phyloP scores from a whole-genome alignment of 2,329 filamentous ascomycete genomes.

The Penicillium decumbens region DNA sequence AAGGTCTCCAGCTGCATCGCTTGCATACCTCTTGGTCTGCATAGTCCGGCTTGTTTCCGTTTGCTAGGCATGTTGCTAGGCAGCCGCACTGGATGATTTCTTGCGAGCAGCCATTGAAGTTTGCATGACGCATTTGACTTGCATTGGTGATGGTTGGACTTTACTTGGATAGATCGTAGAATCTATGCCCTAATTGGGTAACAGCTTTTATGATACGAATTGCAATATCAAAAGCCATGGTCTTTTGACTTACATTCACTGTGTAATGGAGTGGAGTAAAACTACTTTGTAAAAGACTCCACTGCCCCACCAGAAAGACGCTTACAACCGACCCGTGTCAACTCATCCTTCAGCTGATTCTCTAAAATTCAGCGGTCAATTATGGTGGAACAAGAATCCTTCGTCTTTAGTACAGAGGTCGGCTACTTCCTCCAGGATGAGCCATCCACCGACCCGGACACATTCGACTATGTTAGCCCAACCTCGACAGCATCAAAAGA shows the following conservation, averaged over 20 bases:
- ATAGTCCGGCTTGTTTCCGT: neutral
- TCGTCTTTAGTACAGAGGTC: constrained; percentile 40
- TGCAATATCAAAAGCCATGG: neutral
- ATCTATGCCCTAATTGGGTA: neutral
- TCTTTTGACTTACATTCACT: neutral
- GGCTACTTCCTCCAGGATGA: constrained; percentile 52
- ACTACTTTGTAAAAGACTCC: neutral
- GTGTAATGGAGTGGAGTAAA: neutral
- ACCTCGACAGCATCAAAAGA: neutral
- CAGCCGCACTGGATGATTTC: neutral
- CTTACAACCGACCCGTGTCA: neutral
- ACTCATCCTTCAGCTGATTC: neutral
- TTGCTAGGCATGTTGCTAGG: neutral
- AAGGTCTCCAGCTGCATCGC: constrained; percentile 1
- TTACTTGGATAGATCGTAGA: neutral
- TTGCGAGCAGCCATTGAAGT: neutral
- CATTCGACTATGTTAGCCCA: constrained; percentile 47
- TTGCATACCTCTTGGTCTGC: neutral
- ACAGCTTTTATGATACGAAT: neutral
- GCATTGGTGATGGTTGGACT: neutral
- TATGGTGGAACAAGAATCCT: constrained; percentile 16
- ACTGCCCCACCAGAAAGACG: neutral
- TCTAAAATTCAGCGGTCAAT: neutral
- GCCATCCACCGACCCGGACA: constrained; percentile 42
- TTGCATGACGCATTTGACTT: neutral